Evolutionary conservation across 192 early-diverging fungal genomes (phyloP).

Genomic region (Pecoramyces ruminantium): DNA sequence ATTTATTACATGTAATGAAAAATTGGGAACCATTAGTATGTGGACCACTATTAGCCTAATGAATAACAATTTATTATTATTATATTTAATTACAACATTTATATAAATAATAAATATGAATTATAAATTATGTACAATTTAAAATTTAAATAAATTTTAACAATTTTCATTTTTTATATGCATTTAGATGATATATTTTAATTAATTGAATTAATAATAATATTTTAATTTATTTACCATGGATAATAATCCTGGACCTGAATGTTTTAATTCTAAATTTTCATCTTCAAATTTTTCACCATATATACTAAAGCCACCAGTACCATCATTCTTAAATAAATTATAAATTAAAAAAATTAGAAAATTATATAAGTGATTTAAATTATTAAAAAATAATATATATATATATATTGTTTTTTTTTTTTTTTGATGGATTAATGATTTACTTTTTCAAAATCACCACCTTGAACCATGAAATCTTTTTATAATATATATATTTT

Average conservation of each 20-base stretch:
- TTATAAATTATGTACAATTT: no score
- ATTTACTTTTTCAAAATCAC: conserved; percentile 67
- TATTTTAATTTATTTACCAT: conserved; percentile 37
- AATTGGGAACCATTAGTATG: conserved; percentile 81
- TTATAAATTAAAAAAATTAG: no score
- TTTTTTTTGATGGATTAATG: background rate
- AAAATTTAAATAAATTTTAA: no score
- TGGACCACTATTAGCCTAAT: conserved; percentile 62
- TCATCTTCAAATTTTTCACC: conserved; percentile 60
- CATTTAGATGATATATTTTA: background rate
- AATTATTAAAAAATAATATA: background rate
- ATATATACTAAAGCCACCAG: conserved; percentile 71
- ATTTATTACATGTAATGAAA: conserved; percentile 77
- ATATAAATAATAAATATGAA: no score
- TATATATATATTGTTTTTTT: background rate
- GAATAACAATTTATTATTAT: no score
- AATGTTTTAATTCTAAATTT: conserved; percentile 74
- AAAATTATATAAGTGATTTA: no score
- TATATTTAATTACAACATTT: no score
- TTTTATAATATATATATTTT: background rate
- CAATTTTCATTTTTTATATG: no score
- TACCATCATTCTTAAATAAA: conserved; percentile 67
- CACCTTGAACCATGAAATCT: conserved; percentile 89
- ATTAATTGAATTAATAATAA: conserved; percentile 1
- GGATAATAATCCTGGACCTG: conserved; percentile 61